Base-by-base conservation (phyloP, 768 basidiomycete genomes). In the Chalciporus piperatus region DNA sequence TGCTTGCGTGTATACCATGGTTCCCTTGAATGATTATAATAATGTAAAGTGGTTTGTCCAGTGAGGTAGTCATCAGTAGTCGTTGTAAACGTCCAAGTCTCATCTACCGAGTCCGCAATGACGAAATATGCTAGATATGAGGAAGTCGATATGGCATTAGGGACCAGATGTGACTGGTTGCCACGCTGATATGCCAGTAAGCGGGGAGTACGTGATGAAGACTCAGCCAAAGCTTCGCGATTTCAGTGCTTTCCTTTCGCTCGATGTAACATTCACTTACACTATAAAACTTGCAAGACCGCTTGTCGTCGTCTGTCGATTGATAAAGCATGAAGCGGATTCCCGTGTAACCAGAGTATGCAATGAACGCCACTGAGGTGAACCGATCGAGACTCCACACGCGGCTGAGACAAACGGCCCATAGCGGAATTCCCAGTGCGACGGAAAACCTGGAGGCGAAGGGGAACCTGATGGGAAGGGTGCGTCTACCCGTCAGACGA, bases 401-500 rank as follows among this genome's bases (percentile, higher is more conserved):
- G 2, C 25, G 12, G 17, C 48, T 44, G 28, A 64, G 66, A 17
- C 25, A 58, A 19, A 68, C 46, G 3, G 64, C 61, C 66, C 61
- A 66, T 1, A 63, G 17, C 10, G 61, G 67, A 12, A 68, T 52
- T 8, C 54, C 51, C 23, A 66, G 8, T 17, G 45, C 28, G 32
- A 58, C 38, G n/a, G 58, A 64, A 11, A 57, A 4, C 32, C 67
- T 45, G 2, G 64, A 49, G 5, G 39, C 20, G 4, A 55, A 43
- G 1, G 77, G 77, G 6, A 64, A 63, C 13, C 65, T 58, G 42
- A 78, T 74, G 7, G 75, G 76, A 9, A 79, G 57, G 0, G 76
- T 78, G 7, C 55, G 47, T 38, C 76, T 60, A 7, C 71, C 72
- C 4, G 59, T 59, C 1, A 60, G 45, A 3, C 54, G 54, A 50